A percentile compares a stretch with the other conserved stretches of the same genome.
phyloP scores from a whole-genome alignment of 495 filamentous ascomycete genomes.

The Hypomontagnella submonticulosa region DNA sequence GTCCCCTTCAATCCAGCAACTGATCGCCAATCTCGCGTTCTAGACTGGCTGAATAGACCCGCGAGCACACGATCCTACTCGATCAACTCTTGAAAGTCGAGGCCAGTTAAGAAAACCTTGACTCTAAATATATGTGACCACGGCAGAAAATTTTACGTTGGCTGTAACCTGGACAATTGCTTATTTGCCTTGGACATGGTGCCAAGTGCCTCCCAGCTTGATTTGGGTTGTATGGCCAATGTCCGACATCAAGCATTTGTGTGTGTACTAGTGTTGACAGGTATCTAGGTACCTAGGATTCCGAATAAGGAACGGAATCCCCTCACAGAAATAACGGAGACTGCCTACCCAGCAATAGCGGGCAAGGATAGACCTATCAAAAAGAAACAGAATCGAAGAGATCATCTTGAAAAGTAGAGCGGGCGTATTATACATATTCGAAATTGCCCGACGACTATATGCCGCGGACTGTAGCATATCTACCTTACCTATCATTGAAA shows the following conservation, averaged over 20 bases:
- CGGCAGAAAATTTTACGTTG: too few species aligned
- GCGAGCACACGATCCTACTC: slow-evolving; percentile 7
- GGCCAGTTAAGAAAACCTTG: not conserved
- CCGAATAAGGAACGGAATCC: slow-evolving; percentile 25
- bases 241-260: not conserved
- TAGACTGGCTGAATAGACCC: slow-evolving; percentile 34
- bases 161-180: too few species aligned
- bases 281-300: not conserved
- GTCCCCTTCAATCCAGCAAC: slow-evolving; percentile 42
- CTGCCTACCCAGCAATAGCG: not conserved
- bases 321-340: slow-evolving; percentile 13
- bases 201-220: too few species aligned
- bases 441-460: slow-evolving; percentile 8
- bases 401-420: not conserved
- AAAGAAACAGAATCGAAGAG: slow-evolving; percentile 5
- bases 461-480: not conserved
- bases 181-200: too few species aligned
- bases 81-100: not conserved
- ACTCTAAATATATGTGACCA: not conserved
- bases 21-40: slow-evolving; percentile 42
- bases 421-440: not conserved
- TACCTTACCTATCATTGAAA: too few species aligned
- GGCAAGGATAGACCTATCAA: not conserved
- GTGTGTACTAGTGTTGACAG: not conserved
- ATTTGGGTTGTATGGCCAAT: not conserved